These are phyloP conservation scores for Aspergillus pseudoglaucus DNA, from an alignment of 2,329 filamentous ascomycete genomes.

Conservation along the genomic window DNA sequence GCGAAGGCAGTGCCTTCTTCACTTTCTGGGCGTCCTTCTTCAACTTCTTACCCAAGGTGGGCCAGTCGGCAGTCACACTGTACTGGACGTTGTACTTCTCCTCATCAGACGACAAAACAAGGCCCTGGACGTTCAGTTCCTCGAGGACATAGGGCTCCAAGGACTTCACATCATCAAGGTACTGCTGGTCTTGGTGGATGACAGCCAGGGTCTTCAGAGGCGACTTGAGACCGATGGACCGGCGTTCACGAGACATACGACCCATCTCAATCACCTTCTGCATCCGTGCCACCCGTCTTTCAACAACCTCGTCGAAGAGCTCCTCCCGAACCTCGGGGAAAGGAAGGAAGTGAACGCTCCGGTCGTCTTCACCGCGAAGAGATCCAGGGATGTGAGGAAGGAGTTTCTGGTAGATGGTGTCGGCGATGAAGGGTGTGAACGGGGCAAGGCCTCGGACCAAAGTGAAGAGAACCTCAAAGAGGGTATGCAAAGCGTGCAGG, in stretches of 20 bases:
- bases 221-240: conserved; percentile 79
- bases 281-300: conserved; percentile 84
- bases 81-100: conserved; percentile 88
- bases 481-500: conserved; percentile 80
- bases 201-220: conserved; percentile 85
- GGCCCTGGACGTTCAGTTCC: conserved; percentile 82
- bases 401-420: conserved; percentile 84
- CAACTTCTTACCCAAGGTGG: conserved; percentile 89
- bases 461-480: conserved; percentile 90
- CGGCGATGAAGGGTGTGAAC: conserved; percentile 91
- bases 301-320: conserved; percentile 78
- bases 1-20: conserved; percentile 75
- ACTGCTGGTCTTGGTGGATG: conserved; percentile 74
- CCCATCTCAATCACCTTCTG: conserved; percentile 91
- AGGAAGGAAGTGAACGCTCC: conserved; percentile 85
- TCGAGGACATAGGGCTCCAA: conserved; percentile 84
- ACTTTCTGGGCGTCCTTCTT: conserved; percentile 91
- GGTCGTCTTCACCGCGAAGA: conserved; percentile 62
- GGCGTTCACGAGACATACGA: conserved; percentile 76
- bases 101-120: conserved; percentile 80
- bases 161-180: conserved; percentile 78
- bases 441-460: conserved; percentile 82
- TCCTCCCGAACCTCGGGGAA: conserved; percentile 86
- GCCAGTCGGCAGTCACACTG: conserved; percentile 85
- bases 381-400: conserved; percentile 72